Conservation (phyloP, 2,329 filamentous ascomycete species). For the Samsoniella hepiali region DNA sequence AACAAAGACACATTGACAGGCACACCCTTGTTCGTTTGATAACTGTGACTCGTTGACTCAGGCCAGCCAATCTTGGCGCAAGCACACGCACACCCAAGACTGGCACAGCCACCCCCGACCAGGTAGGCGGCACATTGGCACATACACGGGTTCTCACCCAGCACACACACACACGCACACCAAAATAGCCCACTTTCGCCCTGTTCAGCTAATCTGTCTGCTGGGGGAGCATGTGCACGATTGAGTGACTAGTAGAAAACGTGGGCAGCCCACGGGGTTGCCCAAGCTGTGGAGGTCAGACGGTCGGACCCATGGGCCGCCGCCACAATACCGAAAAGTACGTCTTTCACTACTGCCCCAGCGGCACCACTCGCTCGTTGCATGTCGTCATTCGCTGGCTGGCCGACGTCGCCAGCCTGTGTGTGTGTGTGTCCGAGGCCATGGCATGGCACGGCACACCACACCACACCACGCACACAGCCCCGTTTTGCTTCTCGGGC, state of each 20-base stretch:
- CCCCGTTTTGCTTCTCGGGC: no score
- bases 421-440: no score
- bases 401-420: no score
- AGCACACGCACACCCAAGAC: not conserved
- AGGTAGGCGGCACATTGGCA: not conserved
- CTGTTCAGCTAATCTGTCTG: not conserved
- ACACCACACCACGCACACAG: not conserved
- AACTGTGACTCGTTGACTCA: not conserved
- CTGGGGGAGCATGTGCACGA: conserved; percentile 6
- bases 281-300: conserved; percentile 12
- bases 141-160: not conserved
- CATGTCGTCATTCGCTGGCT: conserved; percentile 16
- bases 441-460: no score
- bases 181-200: conserved; percentile 1
- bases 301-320: conserved; percentile 14
- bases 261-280: conserved; percentile 16
- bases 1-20: not conserved
- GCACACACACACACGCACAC: not conserved
- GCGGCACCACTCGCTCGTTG: conserved; percentile 10
- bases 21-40: not conserved
- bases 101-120: not conserved
- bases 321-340: not conserved
- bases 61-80: not conserved
- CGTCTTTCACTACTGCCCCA: not conserved
- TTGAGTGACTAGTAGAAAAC: conserved; percentile 14